A percentile compares a stretch with the other conserved stretches of the same genome.
phyloP scores from a whole-genome alignment of 495 filamentous ascomycete genomes.

The Staphylotrichum longicolle region DNA sequence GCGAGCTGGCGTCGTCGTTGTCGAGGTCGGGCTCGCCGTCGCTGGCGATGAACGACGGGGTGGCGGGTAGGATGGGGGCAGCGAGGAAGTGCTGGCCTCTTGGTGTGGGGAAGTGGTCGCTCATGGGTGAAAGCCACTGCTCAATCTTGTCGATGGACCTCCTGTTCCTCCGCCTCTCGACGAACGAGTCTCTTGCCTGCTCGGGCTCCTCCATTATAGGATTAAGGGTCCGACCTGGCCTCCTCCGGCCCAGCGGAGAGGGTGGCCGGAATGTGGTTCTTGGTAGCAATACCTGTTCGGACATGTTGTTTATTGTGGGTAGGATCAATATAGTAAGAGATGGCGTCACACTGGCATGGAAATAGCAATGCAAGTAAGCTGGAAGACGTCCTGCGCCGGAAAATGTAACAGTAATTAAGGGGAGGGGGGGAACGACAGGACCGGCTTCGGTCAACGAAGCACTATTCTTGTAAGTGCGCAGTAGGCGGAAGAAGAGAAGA shows the following conservation, averaged over 20 bases:
- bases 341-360: conserved; percentile 25
- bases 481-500: conserved; percentile 36
- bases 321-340: conserved; percentile 28
- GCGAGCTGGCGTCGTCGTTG: conserved; percentile 48
- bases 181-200: conserved; percentile 24
- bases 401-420: conserved; percentile 32
- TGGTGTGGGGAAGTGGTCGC: conserved; percentile 62
- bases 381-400: conserved; percentile 46
- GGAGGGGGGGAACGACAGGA: conserved; percentile 39
- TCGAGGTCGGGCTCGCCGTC: conserved; percentile 35
- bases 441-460: conserved; percentile 54
- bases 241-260: conserved; percentile 66
- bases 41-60: conserved; percentile 41
- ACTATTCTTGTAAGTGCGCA: conserved; percentile 35
- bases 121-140: conserved; percentile 56
- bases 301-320: conserved; percentile 51
- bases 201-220: conserved; percentile 75
- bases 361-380: conserved; percentile 26
- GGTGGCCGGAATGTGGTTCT: conserved; percentile 60
- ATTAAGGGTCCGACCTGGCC: conserved; percentile 67
- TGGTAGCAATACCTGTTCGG: conserved; percentile 54
- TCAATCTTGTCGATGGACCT: conserved; percentile 51
- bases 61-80: conserved; percentile 51
- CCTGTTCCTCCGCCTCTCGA: conserved; percentile 37
- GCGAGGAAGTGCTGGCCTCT: conserved; percentile 56